Conservation (phyloP, 192 early-diverging fungal species). For the Coemansia sp. region DNA sequence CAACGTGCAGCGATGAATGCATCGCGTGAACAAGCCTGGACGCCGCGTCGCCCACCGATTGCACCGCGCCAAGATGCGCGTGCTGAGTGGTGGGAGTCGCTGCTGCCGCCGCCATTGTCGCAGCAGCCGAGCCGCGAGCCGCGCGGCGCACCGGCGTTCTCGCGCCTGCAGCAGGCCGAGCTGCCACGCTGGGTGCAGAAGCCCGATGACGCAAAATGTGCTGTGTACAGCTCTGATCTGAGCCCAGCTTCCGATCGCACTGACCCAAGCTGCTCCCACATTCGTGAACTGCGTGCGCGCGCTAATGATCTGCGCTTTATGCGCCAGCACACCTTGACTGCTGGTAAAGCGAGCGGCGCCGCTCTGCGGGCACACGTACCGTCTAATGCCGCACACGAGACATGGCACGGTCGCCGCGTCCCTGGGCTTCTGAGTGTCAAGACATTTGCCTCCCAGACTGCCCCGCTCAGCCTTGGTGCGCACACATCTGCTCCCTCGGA, state of each 20-base stretch:
- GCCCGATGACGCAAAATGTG: slow-evolving; percentile 38
- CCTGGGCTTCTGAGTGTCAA: slow-evolving; percentile 31
- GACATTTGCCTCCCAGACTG: slow-evolving; percentile 1
- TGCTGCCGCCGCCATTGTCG: slow-evolving; percentile 39
- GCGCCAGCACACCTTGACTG: slow-evolving; percentile 31
- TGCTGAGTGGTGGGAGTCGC: slow-evolving; percentile 46
- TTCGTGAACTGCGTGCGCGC: slow-evolving; percentile 33
- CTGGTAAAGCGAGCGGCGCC: slow-evolving; percentile 4
- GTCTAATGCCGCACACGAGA: slow-evolving; percentile 22
- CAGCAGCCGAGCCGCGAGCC: slow-evolving; percentile 11
- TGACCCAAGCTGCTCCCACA: slow-evolving; percentile 39
- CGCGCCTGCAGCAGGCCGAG: slow-evolving; percentile 24
- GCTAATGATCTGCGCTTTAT: slow-evolving; percentile 37
- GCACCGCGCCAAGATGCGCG: slow-evolving; percentile 22
- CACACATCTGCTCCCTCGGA: not conserved
- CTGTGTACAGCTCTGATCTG: slow-evolving; percentile 28
- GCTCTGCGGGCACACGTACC: not conserved
- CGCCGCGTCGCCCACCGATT: slow-evolving; percentile 20
- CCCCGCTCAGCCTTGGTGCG: not conserved
- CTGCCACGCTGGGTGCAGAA: slow-evolving; percentile 35
- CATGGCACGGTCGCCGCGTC: slow-evolving; percentile 43
- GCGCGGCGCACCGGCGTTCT: not conserved
- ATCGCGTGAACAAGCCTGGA: slow-evolving; percentile 22
- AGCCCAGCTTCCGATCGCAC: not conserved
- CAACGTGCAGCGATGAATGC: slow-evolving; percentile 22